Percentiles rank a stretch among this genome's conserved stretches.
phyloP scores from a whole-genome alignment of 139 green algal species.

The Micromonas pusilla region DNA sequence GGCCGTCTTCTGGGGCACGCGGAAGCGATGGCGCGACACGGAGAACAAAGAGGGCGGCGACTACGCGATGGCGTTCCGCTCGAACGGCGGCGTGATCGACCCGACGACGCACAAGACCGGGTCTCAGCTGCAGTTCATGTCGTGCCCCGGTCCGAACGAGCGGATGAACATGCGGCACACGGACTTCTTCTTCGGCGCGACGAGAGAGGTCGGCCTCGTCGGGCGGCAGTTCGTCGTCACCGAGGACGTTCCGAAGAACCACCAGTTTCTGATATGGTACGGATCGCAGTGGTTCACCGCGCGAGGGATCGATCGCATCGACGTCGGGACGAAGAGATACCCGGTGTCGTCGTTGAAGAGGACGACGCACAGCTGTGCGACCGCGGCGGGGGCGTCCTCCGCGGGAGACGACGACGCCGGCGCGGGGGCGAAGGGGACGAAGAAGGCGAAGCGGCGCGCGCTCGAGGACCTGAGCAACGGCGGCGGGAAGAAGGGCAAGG shows the following conservation, averaged over 20 bases:
- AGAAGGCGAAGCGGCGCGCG: no score
- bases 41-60: slow-evolving; percentile 9
- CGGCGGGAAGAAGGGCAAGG: no score
- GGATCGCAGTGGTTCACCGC: slow-evolving; percentile 32
- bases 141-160: slow-evolving; percentile 30
- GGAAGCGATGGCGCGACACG: slow-evolving; percentile 10
- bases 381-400: no score
- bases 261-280: slow-evolving; percentile 33
- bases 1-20: slow-evolving; percentile 28
- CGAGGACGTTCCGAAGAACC: slow-evolving; percentile 14
- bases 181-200: slow-evolving; percentile 27
- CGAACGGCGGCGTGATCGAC: slow-evolving; percentile 35
- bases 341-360: slow-evolving; percentile 23
- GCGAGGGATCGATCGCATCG: slow-evolving; percentile 17
- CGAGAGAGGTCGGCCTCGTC: slow-evolving; percentile 1
- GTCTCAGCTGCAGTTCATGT: slow-evolving; percentile 29
- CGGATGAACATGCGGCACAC: slow-evolving; percentile 22
- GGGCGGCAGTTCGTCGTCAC: slow-evolving; percentile 26
- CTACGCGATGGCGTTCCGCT: slow-evolving; percentile 24
- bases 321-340: slow-evolving; percentile 31
- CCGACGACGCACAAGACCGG: neutral
- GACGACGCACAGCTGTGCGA: neutral
- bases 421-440: no score
- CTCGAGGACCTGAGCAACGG: no score
- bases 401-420: no score